A percentile compares a stretch with the other conserved stretches of the same genome.
phyloP scores from a whole-genome alignment of 345 rosid genomes.

The Garcia nutans region DNA sequence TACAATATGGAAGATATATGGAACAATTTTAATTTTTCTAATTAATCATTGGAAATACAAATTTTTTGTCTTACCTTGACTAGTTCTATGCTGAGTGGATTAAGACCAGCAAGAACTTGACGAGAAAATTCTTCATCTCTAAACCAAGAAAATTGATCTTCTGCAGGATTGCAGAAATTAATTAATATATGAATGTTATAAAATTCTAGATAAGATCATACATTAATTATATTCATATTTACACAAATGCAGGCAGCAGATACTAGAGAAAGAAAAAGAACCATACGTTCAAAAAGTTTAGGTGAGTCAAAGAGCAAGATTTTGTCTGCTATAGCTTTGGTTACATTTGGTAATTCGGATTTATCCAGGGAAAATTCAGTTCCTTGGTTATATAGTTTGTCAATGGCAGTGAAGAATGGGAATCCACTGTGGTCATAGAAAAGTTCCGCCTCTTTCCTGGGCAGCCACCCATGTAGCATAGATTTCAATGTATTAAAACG shows the following conservation, averaged over 20 bases:
- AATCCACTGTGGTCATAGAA: neutral
- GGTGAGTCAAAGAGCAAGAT: neutral
- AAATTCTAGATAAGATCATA: neutral
- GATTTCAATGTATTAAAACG: slow-evolving; percentile 16
- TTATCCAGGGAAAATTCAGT: no score
- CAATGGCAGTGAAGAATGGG: slow-evolving; percentile 11
- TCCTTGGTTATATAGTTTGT: neutral
- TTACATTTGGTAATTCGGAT: no score
- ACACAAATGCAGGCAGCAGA: no score
- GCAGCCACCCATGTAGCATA: slow-evolving; percentile 5
- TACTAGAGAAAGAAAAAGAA: neutral
- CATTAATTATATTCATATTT: no score
- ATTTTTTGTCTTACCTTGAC: slow-evolving; percentile 39
- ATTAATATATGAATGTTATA: neutral
- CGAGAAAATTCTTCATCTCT: slow-evolving; percentile 71
- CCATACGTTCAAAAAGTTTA: neutral
- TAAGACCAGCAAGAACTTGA: slow-evolving; percentile 74
- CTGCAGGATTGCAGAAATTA: neutral
- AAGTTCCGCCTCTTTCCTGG: neutral
- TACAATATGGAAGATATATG: no score
- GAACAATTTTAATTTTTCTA: no score
- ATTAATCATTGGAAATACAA: no score
- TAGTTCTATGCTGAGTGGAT: slow-evolving; percentile 50
- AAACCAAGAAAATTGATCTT: slow-evolving; percentile 22
- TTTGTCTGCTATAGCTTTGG: no score